Evolutionary conservation across 441 rosid genomes (phyloP).

Genomic region (Bruguiera hainesii): DNA sequence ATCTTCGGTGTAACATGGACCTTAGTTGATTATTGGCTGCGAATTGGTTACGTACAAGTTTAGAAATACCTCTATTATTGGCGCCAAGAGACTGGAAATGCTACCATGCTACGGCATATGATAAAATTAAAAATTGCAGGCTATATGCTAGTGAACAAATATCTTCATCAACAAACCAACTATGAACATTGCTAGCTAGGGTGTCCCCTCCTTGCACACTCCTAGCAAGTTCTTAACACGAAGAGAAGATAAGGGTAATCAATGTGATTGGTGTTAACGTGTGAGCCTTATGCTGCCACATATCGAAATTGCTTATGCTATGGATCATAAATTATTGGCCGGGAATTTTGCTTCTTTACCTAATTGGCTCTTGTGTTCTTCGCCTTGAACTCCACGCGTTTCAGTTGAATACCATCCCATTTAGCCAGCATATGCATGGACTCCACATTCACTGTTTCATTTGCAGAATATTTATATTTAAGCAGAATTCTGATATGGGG

Average conservation of each 20-base stretch:
- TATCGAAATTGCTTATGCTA: not conserved
- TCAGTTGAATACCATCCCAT: constrained; percentile 16
- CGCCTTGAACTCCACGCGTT: constrained; percentile 18
- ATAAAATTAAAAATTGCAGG: too few species aligned
- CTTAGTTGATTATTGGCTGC: not conserved
- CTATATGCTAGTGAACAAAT: too few species aligned
- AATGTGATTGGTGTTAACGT: constrained; percentile 2
- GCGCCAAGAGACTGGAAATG: too few species aligned
- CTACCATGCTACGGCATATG: too few species aligned
- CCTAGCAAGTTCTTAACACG: not conserved
- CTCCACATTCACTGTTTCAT: too few species aligned
- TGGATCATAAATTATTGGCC: not conserved
- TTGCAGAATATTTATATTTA: too few species aligned
- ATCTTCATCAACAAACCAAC: too few species aligned
- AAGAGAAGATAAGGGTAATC: not conserved
- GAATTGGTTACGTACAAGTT: not conserved
- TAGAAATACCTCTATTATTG: too few species aligned
- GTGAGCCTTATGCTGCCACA: constrained; percentile 21
- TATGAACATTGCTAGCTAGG: not conserved
- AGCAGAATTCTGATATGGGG: too few species aligned
- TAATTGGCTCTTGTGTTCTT: constrained; percentile 6
- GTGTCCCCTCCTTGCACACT: not conserved
- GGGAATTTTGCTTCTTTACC: constrained; percentile 1
- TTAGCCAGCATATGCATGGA: not conserved
- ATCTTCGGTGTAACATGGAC: too few species aligned